Evolutionary conservation across 305 asterid genomes (phyloP).

Genomic region (Galium porrigens): DNA sequence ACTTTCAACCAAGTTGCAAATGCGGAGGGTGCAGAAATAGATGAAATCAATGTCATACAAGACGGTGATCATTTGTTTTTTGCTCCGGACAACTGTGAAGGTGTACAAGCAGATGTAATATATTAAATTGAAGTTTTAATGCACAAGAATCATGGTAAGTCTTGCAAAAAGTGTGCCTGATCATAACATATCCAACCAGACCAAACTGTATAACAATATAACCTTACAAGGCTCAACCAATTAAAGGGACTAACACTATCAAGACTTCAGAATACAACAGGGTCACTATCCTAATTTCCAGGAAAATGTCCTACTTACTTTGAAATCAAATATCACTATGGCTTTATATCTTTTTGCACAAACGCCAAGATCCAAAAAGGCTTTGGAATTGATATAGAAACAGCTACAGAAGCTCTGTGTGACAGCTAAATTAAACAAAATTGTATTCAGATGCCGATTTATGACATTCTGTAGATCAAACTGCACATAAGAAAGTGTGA

Average conservation of each 20-base stretch:
- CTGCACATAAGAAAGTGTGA: constrained; percentile 7
- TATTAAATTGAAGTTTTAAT: constrained; percentile 8
- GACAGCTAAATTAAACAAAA: not conserved
- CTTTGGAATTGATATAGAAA: not conserved
- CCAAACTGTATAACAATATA: not conserved
- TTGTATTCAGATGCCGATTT: not conserved
- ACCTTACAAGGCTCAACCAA: constrained; percentile 4
- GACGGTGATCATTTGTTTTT: constrained; percentile 83
- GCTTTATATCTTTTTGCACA: constrained; percentile 8
- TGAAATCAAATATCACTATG: not conserved
- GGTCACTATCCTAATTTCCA: constrained; percentile 1
- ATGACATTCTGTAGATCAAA: constrained; percentile 3
- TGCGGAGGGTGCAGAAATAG: constrained; percentile 74
- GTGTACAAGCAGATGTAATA: constrained; percentile 23
- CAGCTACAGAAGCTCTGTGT: not conserved
- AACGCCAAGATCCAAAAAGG: not conserved
- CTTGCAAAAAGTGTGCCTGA: not conserved
- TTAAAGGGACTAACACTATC: not conserved
- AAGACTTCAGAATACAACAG: constrained; percentile 1
- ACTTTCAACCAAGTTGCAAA: constrained; percentile 37
- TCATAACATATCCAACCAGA: not conserved
- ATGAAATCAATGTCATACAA: constrained; percentile 46
- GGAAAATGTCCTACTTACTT: not conserved
- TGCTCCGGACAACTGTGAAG: constrained; percentile 24
- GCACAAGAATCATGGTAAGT: constrained; percentile 4